phyloP scores from a whole-genome alignment of 169 alveolate genomes.

The Theileria luwenshuni region DNA sequence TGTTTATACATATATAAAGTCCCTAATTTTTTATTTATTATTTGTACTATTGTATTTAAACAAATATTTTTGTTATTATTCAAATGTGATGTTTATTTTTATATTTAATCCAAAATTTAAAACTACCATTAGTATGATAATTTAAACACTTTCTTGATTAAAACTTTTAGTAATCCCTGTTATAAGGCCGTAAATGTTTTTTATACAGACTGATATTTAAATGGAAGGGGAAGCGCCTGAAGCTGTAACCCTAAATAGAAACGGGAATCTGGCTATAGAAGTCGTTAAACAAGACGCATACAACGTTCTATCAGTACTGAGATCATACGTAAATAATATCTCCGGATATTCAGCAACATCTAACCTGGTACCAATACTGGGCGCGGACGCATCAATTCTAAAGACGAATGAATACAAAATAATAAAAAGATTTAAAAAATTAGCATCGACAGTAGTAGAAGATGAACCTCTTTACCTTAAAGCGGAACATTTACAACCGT shows the following conservation, averaged over 20 bases:
- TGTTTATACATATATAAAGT: neutral
- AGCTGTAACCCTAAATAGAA: neutral
- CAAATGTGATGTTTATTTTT: too few relatives aligned
- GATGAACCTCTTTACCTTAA: conserved; percentile 27
- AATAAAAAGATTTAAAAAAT: conserved; percentile 47
- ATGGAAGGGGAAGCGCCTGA: conserved; percentile 9
- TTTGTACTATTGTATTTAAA: neutral
- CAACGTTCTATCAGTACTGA: conserved; percentile 55
- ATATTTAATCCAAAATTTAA: too few relatives aligned
- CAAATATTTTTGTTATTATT: too few relatives aligned
- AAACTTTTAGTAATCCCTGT: too few relatives aligned
- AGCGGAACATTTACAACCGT: conserved; percentile 46
- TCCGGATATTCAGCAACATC: conserved; percentile 34
- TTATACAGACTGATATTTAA: neutral
- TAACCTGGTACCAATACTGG: conserved; percentile 62
- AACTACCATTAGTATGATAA: too few relatives aligned
- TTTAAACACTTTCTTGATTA: too few relatives aligned
- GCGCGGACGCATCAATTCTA: conserved; percentile 34
- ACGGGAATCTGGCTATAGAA: conserved; percentile 25
- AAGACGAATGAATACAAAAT: conserved; percentile 44
- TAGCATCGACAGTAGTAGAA: conserved; percentile 30
- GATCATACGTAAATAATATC: conserved; percentile 46
- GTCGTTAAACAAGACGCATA: conserved; percentile 58
- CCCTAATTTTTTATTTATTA: neutral
- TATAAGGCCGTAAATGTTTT: neutral